A percentile compares a stretch with the other conserved stretches of the same genome.
These are phyloP conservation scores for Malus domestica DNA, from an alignment of 306 rosid species.

Conservation along the genomic window ASM211411v1 NC_041795.1:34692001-34692500, in stretches of 20 bases:
- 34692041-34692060: not conserved
- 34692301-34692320: not conserved
- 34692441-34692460: no score
- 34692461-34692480: no score
- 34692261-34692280: slow-evolving; percentile 2
- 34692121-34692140: not conserved
- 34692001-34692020: no score
- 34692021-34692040: not conserved
- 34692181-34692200: not conserved
- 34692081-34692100: not conserved
- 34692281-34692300: not conserved
- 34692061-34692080: not conserved
- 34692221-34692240: slow-evolving; percentile 1
- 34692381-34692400: no score
- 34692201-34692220: not conserved
- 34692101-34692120: not conserved
- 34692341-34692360: no score
- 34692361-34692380: fast-evolving
- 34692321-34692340: not conserved
- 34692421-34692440: no score
- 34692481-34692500: no score
- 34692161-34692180: not conserved
- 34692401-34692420: no score
- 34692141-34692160: not conserved
- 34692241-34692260: not conserved